phyloP scores from a whole-genome alignment of 73 alveolate species.

The Symbiodinium pilosum region DNA sequence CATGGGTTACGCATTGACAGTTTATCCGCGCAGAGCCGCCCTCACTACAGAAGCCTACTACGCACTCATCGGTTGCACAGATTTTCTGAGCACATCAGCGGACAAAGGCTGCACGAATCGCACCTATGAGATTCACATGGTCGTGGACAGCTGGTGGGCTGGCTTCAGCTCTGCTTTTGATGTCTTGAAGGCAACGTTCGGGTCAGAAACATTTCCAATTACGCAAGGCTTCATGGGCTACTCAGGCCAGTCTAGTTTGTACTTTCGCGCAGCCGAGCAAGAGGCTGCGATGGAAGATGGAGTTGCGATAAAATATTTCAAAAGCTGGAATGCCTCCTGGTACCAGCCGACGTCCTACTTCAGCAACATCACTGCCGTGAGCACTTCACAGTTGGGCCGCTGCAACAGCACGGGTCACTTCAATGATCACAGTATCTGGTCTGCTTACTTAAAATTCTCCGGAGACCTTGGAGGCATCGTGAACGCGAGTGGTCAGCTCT shows the following conservation, averaged over 20 bases:
- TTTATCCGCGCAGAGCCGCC: no score
- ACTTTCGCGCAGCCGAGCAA: neutral
- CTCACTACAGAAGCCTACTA: neutral
- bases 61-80: conserved; percentile 19
- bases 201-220: neutral
- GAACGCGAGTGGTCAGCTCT: neutral
- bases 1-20: no score
- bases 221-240: neutral
- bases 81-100: neutral
- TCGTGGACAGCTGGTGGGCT: neutral
- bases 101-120: neutral
- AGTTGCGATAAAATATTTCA: neutral
- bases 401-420: neutral
- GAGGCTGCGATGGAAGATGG: neutral
- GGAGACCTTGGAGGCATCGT: conserved; percentile 26
- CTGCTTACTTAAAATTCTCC: neutral
- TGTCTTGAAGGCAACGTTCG: neutral
- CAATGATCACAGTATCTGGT: neutral
- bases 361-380: neutral
- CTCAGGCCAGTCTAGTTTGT: neutral
- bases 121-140: neutral
- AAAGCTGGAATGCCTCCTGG: conserved; percentile 39
- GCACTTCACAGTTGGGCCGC: neutral
- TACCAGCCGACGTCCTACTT: conserved; percentile 6
- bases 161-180: no score